phyloP scores from a whole-genome alignment of 257 asterid genomes.

The Solanum habrochaites region DNA sequence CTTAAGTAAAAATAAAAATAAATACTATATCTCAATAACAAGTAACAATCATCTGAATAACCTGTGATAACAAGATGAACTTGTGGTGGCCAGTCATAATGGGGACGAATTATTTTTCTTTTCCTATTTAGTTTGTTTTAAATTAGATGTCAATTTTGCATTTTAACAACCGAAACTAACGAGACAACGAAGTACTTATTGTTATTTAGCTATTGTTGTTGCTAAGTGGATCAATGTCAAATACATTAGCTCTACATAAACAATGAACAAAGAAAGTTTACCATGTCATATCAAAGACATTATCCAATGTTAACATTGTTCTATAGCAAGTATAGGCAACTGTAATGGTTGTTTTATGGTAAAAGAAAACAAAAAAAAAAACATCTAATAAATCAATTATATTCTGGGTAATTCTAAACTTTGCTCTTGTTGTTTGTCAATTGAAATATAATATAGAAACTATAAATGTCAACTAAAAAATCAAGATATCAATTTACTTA shows the following conservation, averaged over 20 bases:
- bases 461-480: too few relatives aligned
- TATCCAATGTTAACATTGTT: not conserved
- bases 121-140: too few relatives aligned
- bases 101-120: too few relatives aligned
- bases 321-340: not conserved
- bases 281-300: not conserved
- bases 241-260: not conserved
- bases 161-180: not conserved
- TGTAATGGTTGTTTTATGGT: not conserved
- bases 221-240: not conserved
- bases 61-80: too few relatives aligned
- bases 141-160: too few relatives aligned
- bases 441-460: too few relatives aligned
- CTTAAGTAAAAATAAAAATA: too few relatives aligned
- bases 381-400: not conserved
- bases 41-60: too few relatives aligned
- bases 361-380: not conserved
- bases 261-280: not conserved
- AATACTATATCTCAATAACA: too few relatives aligned
- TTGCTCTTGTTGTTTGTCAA: not conserved
- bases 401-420: not conserved
- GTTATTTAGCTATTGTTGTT: not conserved
- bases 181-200: not conserved
- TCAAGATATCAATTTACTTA: too few relatives aligned
- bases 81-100: too few relatives aligned